Conservation (phyloP, 352 stramenopile genomes). For the Globisporangium parvum region DNA sequence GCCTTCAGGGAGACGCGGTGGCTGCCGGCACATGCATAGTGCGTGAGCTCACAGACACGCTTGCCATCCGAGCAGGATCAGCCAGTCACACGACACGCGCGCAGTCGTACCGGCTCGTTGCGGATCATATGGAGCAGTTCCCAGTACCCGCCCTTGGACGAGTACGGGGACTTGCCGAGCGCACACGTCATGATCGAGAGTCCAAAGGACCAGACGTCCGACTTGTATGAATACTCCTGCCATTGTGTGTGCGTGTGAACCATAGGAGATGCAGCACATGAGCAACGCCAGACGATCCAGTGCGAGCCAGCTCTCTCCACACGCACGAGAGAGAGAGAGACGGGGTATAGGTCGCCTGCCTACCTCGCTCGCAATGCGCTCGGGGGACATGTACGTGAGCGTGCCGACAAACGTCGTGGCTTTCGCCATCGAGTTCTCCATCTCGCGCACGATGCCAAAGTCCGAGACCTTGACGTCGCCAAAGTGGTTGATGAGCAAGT, state of each 20-base stretch:
- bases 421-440: constrained; percentile 84
- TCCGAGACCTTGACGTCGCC: constrained; percentile 88
- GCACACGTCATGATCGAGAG: constrained; percentile 89
- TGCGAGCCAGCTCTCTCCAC: background rate
- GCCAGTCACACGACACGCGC: background rate
- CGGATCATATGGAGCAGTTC: constrained; percentile 86
- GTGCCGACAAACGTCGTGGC: constrained; percentile 91
- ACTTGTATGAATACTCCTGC: constrained; percentile 84
- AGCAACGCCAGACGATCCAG: background rate
- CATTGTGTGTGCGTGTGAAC: background rate
- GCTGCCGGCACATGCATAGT: constrained; percentile 18
- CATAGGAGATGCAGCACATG: background rate
- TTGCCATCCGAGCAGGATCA: background rate
- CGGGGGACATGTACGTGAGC: constrained; percentile 91
- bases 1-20: constrained; percentile 50
- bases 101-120: constrained; percentile 55
- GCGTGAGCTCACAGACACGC: background rate
- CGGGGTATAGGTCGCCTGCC: background rate
- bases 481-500: constrained; percentile 92
- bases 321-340: background rate
- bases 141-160: constrained; percentile 85
- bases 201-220: constrained; percentile 82
- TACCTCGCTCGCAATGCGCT: constrained; percentile 88
- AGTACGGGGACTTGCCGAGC: constrained; percentile 85
- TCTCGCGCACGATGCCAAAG: constrained; percentile 80